Evolutionary conservation across 768 basidiomycete genomes (phyloP).

Genomic region (Termitomyces sp.): DNA sequence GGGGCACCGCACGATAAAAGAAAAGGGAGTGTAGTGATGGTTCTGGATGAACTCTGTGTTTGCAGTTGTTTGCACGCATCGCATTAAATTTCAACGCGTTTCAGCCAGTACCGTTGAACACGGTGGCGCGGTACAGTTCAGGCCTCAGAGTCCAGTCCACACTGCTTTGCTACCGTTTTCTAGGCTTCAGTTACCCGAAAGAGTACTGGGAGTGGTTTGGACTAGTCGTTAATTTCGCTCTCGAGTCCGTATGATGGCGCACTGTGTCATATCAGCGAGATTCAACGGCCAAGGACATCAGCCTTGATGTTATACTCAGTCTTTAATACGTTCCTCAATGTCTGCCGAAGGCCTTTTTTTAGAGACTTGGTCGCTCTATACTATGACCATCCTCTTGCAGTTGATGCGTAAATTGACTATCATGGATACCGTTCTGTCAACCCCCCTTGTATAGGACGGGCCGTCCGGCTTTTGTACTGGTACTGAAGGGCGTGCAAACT

Average conservation of each 20-base stretch:
- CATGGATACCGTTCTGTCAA: not conserved
- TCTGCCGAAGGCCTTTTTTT: not conserved
- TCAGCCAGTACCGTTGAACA: no score
- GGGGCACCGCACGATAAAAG: constrained; percentile 76
- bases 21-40: constrained; percentile 5
- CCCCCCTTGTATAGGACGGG: not conserved
- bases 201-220: not conserved
- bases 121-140: no score
- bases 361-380: not conserved
- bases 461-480: no score
- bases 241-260: not conserved
- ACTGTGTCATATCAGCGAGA: no score
- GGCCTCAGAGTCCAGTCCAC: no score
- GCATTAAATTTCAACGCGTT: not conserved
- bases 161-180: not conserved
- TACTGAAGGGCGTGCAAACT: not conserved
- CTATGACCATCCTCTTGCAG: not conserved
- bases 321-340: not conserved
- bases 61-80: not conserved
- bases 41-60: not conserved
- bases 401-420: not conserved
- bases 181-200: not conserved
- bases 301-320: no score
- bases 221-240: not conserved
- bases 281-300: not conserved